phyloP scores from a whole-genome alignment of 352 stramenopile genomes.

The Discostella stelligera region DNA sequence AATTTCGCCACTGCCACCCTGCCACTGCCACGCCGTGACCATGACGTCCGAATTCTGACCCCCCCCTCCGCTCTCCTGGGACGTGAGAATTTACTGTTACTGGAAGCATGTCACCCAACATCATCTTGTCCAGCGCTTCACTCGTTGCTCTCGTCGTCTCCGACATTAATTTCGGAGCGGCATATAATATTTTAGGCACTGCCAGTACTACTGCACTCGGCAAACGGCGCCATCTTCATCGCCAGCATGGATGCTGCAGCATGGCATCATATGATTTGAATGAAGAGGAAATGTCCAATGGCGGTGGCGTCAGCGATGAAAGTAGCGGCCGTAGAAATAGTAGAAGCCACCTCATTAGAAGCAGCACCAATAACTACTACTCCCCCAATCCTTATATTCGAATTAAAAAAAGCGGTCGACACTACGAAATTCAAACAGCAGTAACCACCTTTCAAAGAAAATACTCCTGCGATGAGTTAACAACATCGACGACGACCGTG shows the following conservation, averaged over 20 bases:
- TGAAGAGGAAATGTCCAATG: not conserved
- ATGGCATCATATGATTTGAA: not conserved
- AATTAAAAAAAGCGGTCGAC: constrained; percentile 41
- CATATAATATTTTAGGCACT: too few relatives aligned
- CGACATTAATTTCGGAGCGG: not conserved
- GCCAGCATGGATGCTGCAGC: not conserved
- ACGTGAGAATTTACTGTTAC: not conserved
- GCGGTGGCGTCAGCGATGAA: too few relatives aligned
- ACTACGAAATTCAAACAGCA: constrained; percentile 74
- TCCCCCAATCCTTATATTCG: constrained; percentile 41
- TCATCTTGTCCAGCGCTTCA: constrained; percentile 3
- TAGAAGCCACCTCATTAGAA: not conserved
- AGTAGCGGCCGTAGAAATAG: too few relatives aligned
- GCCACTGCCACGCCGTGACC: too few relatives aligned
- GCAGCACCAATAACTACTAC: too few relatives aligned
- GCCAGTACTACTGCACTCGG: not conserved
- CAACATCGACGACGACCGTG: constrained; percentile 26
- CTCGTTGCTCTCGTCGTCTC: not conserved
- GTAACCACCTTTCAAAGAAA: constrained; percentile 63
- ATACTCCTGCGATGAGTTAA: not conserved
- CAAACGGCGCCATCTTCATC: not conserved
- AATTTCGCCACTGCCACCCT: too few relatives aligned
- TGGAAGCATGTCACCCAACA: not conserved
- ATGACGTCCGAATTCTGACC: not conserved
- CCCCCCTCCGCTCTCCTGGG: not conserved